Base-by-base conservation (phyloP, 2,329 filamentous ascomycete species). In the Lachnellula willkommii region DNA sequence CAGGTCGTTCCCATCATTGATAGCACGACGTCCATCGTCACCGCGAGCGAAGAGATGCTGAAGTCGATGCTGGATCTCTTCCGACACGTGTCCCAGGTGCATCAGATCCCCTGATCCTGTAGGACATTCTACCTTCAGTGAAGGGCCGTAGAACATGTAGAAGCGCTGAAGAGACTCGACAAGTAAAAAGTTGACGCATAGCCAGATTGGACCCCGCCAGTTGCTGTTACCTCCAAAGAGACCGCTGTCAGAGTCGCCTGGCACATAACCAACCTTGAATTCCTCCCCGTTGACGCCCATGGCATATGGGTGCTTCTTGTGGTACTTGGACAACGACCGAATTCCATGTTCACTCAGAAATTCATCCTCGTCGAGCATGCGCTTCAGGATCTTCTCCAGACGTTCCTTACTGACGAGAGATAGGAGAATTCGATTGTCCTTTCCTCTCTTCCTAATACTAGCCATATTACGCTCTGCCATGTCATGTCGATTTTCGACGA, bases 201-300 rank as follows among this genome's bases (percentile, higher is more conserved):
- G 80, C 93, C 93, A 97, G 65, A 96, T 93, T 0, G 94, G 93
- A 1, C 88, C 93, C 74, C 93, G 84, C 93, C 93, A 97, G 73
- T 97, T 97, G 72, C 91, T 96, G 80, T 97, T 97, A 63, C 93
- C 93, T 52, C 93, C 93, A 68, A 97, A 97, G 5, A 97, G 81
- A 3, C 90, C 90, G 67, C 89, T 96, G 74, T 97, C 92, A 0
- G 93, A 96, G 70, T 97, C 93, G n/a, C 93, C 94, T 1, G 94
- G 86, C 17, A 97, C 84, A 68, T 97, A 97, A 65, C 85, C 82
- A 42, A 97, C 93, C 55, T 85, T 83, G 75, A 96, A 97, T 32
- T 80, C 81, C 70, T 96, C 90, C 0, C 90, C 91, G 63, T 97
- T 95, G 57, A 96, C 93, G 53, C 95, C 88, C 93, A 97, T 97